Base-by-base conservation (phyloP, 331 rosid species). In the Stylosanthes scabra region DNA sequence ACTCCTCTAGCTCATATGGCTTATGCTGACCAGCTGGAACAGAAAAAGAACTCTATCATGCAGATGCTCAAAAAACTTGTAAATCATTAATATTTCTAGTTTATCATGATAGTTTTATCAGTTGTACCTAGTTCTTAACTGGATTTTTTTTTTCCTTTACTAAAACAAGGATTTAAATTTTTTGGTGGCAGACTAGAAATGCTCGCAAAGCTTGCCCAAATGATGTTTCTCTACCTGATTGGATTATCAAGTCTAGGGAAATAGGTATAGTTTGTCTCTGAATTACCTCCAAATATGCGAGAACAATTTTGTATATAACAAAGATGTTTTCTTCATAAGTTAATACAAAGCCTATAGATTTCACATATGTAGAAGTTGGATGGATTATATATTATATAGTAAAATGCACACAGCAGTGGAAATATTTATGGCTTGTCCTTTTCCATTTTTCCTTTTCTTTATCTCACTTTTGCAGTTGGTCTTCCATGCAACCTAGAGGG, bases 141-240 rank as follows among this genome's bases (percentile, higher is more conserved):
- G 1, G 6, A 34, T 6, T 6, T 6, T 0, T 34, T 34, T 34
- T 34, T 34, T 1, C 25, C 25, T 81, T 57, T 34, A 57, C 3
- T n/a, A 20, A 20, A 20, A 20, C 1, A 61, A 41, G 37, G 75
- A 47, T 12, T n/a, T 16, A 34, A 55, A 2, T 27, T 29, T 67
- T 70, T 68, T 75, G 45, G 44, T 78, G 81, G 60, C 91, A 95
- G 99, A 87, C 97, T 61, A 87, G 90, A 80, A 91, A 85, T 64
- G 93, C 96, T 27, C 97, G 97, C 4, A 95, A 87, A 90, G 97
- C 97, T 82, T 91, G 97, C 84, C 99, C 96, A 7, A 81, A 55
- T 61, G 92, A 92, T 2, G 59, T 90, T 77, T 61, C 92, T 20
- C 92, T 87, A 83, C 99, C 97, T 20, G 99, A 91, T 63, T 95